A percentile compares a stretch with the other conserved stretches of the same genome.
phyloP scores from a whole-genome alignment of 345 rosid species.

The Brassica incana region DNA sequence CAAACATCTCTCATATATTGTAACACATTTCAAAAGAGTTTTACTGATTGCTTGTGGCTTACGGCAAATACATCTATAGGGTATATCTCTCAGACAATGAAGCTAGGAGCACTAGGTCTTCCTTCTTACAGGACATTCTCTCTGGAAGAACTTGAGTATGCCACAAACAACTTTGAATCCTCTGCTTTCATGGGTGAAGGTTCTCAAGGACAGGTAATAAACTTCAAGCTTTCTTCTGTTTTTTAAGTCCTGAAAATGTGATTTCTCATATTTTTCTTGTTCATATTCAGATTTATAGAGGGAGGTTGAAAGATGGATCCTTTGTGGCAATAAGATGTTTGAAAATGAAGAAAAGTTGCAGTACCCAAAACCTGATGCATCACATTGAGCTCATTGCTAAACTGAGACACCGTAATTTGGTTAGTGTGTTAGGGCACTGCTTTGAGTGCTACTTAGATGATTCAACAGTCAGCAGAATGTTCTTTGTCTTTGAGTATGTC shows the following conservation, averaged over 20 bases:
- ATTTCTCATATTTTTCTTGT: neutral
- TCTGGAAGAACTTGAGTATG: slow-evolving; percentile 80
- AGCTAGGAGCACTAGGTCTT: slow-evolving; percentile 83
- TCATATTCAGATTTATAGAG: slow-evolving; percentile 75
- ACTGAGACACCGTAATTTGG: slow-evolving; percentile 82
- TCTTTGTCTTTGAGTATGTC: slow-evolving; percentile 81
- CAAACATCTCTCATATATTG: neutral
- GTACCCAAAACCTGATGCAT: slow-evolving; percentile 75
- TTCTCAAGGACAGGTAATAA: slow-evolving; percentile 82
- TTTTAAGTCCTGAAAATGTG: slow-evolving; percentile 1
- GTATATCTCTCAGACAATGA: slow-evolving; percentile 85
- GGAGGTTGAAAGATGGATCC: slow-evolving; percentile 75
- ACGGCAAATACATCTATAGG: slow-evolving; percentile 47
- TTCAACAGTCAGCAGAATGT: slow-evolving; percentile 91
- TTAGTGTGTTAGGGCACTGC: slow-evolving; percentile 90
- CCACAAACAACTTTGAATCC: slow-evolving; percentile 80
- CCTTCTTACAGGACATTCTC: slow-evolving; percentile 86
- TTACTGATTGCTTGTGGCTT: slow-evolving; percentile 18
- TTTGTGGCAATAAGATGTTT: slow-evolving; percentile 77
- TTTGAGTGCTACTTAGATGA: slow-evolving; percentile 92
- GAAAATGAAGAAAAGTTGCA: slow-evolving; percentile 77
- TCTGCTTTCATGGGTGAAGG: slow-evolving; percentile 94
- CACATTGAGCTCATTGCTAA: slow-evolving; percentile 84
- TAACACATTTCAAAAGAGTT: neutral
- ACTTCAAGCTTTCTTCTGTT: slow-evolving; percentile 3